Evolutionary conservation across 2,329 filamentous ascomycete species (phyloP).

Genomic region (Coniella vitis): DNA sequence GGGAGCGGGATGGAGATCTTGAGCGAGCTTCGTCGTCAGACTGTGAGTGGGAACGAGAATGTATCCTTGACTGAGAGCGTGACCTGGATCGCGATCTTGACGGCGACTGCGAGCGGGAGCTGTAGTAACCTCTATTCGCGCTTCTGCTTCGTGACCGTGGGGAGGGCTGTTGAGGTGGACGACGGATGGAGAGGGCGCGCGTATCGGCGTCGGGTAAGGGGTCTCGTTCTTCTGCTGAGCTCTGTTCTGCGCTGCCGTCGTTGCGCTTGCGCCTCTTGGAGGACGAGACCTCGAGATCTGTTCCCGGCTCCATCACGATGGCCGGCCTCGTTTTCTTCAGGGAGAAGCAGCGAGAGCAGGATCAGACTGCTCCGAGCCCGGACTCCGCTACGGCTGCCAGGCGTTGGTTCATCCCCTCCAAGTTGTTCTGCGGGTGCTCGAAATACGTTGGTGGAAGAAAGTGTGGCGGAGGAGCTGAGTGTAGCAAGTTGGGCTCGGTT

Average conservation of each 20-base stretch:
- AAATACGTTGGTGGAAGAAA: too few relatives aligned
- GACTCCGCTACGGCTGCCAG: too few relatives aligned
- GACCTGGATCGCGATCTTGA: slow-evolving; percentile 20
- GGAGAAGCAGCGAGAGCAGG: background rate
- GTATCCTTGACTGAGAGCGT: slow-evolving; percentile 20
- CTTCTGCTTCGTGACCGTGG: slow-evolving; percentile 20
- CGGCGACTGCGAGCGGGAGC: slow-evolving; percentile 18
- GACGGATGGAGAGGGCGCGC: slow-evolving; percentile 22
- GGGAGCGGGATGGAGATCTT: background rate
- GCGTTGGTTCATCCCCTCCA: too few relatives aligned
- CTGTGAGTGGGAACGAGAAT: slow-evolving; percentile 19
- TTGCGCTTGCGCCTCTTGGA: slow-evolving; percentile 35
- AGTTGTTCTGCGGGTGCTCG: too few relatives aligned
- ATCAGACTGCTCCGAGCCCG: background rate
- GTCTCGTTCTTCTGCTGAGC: slow-evolving; percentile 34
- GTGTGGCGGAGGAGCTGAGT: too few relatives aligned
- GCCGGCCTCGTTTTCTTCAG: background rate
- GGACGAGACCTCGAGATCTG: slow-evolving; percentile 24
- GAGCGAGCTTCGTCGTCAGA: background rate
- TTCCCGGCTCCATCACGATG: background rate
- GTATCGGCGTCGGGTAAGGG: slow-evolving; percentile 1
- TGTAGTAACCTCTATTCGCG: slow-evolving; percentile 14
- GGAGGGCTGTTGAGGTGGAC: slow-evolving; percentile 16
- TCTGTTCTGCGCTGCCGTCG: slow-evolving; percentile 35
- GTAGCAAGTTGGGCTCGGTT: too few relatives aligned